phyloP scores from a whole-genome alignment of 805 yeast species.

The Kodamaea sagamina region DNA sequence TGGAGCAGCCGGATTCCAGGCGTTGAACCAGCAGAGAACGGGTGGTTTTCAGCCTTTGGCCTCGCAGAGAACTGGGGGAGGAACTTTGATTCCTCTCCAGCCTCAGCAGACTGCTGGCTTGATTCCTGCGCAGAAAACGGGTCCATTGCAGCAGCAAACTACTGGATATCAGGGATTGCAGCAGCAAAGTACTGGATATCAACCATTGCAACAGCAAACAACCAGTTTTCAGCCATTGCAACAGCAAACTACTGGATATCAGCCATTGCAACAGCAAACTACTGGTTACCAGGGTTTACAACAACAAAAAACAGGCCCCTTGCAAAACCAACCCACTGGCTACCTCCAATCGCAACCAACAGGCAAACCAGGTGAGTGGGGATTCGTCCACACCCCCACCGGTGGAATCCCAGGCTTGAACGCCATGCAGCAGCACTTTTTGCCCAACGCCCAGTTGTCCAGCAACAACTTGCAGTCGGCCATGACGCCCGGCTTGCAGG shows the following conservation, averaged over 20 bases:
- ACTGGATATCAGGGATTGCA: slow-evolving; percentile 25
- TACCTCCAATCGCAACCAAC: slow-evolving; percentile 53
- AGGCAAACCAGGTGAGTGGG: slow-evolving; percentile 81
- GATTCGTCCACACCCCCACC: slow-evolving; percentile 67
- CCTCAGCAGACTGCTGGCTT: slow-evolving; percentile 74
- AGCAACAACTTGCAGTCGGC: slow-evolving; percentile 41
- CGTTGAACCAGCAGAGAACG: slow-evolving; percentile 15
- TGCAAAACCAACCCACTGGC: slow-evolving; percentile 47
- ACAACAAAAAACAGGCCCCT: slow-evolving; percentile 17
- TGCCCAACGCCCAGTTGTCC: slow-evolving; percentile 51
- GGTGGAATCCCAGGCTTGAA: slow-evolving; percentile 73
- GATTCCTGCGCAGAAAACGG: slow-evolving; percentile 49
- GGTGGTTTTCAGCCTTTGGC: slow-evolving; percentile 23
- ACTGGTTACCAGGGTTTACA: slow-evolving; percentile 26
- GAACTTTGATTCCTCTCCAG: slow-evolving; percentile 48
- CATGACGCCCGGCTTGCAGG: slow-evolving; percentile 44
- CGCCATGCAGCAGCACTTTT: slow-evolving; percentile 64
- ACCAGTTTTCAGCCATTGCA: slow-evolving; percentile 37
- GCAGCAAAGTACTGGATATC: slow-evolving; percentile 43
- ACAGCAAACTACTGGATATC: slow-evolving; percentile 22
- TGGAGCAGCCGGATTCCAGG: slow-evolving; percentile 31
- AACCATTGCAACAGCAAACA: slow-evolving; percentile 38
- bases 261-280: slow-evolving; percentile 26
- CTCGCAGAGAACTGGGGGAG: slow-evolving; percentile 50
- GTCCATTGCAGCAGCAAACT: slow-evolving; percentile 29